phyloP scores from a whole-genome alignment of 805 yeast species.

The Saturnispora sekii region DNA sequence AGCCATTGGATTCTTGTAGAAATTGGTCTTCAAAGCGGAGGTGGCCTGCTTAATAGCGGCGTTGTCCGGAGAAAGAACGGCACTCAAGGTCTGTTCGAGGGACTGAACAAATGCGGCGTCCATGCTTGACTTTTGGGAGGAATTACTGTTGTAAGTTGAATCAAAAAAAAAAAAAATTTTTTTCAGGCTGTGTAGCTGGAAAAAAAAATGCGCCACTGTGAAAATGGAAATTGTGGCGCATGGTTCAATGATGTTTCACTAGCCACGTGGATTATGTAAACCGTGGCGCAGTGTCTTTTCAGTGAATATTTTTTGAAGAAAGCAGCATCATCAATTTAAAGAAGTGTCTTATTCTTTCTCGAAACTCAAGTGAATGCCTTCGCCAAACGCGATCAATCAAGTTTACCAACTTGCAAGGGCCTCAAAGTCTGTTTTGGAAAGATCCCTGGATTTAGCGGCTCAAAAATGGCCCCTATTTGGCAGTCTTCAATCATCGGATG shows the following conservation, averaged over 20 bases:
- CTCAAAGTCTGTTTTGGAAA: slow-evolving; percentile 20
- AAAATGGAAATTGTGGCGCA: no score
- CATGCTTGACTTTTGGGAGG: slow-evolving; percentile 30
- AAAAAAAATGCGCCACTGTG: slow-evolving; percentile 1
- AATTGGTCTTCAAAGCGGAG: slow-evolving; percentile 57
- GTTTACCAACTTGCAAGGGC: slow-evolving; percentile 21
- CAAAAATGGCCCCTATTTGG: slow-evolving; percentile 18
- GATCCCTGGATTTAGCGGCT: slow-evolving; percentile 12
- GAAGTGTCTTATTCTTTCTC: background rate
- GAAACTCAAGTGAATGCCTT: slow-evolving; percentile 12
- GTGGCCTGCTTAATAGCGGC: slow-evolving; percentile 79
- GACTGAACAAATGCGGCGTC: slow-evolving; percentile 60
- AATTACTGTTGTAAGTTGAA: background rate
- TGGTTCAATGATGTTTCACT: no score
- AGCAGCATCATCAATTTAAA: no score
- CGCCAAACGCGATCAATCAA: slow-evolving; percentile 21
- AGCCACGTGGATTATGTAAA: no score
- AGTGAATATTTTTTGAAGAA: background rate
- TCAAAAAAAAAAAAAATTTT: slow-evolving; percentile 1
- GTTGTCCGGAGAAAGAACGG: slow-evolving; percentile 74
- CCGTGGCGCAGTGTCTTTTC: no score
- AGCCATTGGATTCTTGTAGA: slow-evolving; percentile 59
- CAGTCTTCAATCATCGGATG: slow-evolving; percentile 17
- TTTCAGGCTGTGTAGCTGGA: background rate
- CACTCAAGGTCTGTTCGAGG: slow-evolving; percentile 70